Percentiles rank a stretch among this genome's conserved stretches.
These are phyloP conservation scores for Amanita brunnescens DNA, from an alignment of 768 basidiomycete species.

Conservation along the genomic window DNA sequence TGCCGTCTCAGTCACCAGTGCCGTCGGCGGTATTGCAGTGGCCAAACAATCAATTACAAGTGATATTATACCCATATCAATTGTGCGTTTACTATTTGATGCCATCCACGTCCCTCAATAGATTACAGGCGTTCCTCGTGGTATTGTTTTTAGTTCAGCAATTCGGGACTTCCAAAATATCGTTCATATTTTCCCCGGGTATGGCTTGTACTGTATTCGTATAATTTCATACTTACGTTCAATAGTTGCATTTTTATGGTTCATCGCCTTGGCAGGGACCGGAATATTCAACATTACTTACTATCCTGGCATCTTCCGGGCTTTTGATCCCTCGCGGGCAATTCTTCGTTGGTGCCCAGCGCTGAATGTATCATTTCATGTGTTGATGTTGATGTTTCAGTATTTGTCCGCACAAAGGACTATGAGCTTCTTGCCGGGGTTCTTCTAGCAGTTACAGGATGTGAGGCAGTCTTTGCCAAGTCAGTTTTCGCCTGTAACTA, in stretches of 20 bases:
- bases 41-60: slow-evolving; percentile 39
- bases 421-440: slow-evolving; percentile 57
- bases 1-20: slow-evolving; percentile 60
- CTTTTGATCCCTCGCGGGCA: slow-evolving; percentile 59
- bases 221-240: background rate
- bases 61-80: slow-evolving; percentile 50
- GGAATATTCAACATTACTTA: slow-evolving; percentile 50
- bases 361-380: background rate
- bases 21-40: slow-evolving; percentile 58
- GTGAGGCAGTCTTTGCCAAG: slow-evolving; percentile 64
- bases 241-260: slow-evolving; percentile 48
- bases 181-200: slow-evolving; percentile 48
- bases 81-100: slow-evolving; percentile 53
- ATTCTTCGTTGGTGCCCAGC: slow-evolving; percentile 40
- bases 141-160: slow-evolving; percentile 51
- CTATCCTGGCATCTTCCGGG: slow-evolving; percentile 55
- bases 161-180: slow-evolving; percentile 46
- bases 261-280: slow-evolving; percentile 39
- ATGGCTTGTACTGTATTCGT: slow-evolving; percentile 13
- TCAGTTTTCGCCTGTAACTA: slow-evolving; percentile 18
- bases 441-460: slow-evolving; percentile 57
- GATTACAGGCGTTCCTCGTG: slow-evolving; percentile 39
- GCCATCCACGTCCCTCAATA: too few species aligned
- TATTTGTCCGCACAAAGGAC: slow-evolving; percentile 55
- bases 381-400: slow-evolving; percentile 18